Evolutionary conservation across 108 stramenopile species (phyloP).

Genomic region (Fragilaria crotonensis): DNA sequence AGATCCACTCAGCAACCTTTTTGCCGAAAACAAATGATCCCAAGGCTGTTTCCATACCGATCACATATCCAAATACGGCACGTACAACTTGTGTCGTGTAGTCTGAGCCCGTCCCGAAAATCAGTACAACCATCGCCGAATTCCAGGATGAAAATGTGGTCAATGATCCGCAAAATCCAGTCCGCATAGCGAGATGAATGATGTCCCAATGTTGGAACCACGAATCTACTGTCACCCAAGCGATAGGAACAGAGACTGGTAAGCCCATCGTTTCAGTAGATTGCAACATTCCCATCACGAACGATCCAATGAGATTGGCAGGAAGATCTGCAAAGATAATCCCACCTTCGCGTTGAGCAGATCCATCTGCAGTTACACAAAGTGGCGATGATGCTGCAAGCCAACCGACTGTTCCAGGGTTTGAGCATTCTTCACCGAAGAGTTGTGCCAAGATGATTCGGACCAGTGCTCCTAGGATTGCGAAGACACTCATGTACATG

Average conservation of each 20-base stretch:
- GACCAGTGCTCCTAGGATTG: constrained; percentile 42
- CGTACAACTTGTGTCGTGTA: constrained; percentile 27
- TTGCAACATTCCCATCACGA: constrained; percentile 62
- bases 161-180: constrained; percentile 64
- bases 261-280: constrained; percentile 20
- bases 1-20: constrained; percentile 35
- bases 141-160: constrained; percentile 69
- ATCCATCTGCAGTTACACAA: constrained; percentile 56
- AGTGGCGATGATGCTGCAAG: constrained; percentile 24
- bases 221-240: constrained; percentile 33
- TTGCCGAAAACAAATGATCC: constrained; percentile 51
- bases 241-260: constrained; percentile 22
- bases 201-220: constrained; percentile 30
- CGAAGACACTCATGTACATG: constrained; percentile 39
- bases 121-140: constrained; percentile 58
- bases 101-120: constrained; percentile 34
- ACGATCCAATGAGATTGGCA: constrained; percentile 60
- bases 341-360: constrained; percentile 42
- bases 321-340: constrained; percentile 72
- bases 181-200: constrained; percentile 51
- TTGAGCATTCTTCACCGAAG: constrained; percentile 67
- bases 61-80: constrained; percentile 59
- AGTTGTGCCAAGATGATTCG: constrained; percentile 51
- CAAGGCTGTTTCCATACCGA: constrained; percentile 52
- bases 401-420: constrained; percentile 54